Evolutionary conservation across 345 rosid species (phyloP).

Genomic region (Ceriops tagal): DNA sequence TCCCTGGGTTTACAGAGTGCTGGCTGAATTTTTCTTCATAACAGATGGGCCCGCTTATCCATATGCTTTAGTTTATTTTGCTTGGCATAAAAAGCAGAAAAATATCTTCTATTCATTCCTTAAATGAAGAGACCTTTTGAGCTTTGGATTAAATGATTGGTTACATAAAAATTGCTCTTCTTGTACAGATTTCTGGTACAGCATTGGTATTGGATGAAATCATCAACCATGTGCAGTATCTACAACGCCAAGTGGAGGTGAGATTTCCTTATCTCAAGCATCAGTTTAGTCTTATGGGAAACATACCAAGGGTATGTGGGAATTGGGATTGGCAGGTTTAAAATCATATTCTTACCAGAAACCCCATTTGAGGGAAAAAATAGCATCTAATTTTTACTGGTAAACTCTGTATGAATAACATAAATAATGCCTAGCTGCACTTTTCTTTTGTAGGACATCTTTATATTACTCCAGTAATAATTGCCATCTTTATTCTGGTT

Average conservation of each 20-base stretch:
- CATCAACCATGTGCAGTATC: slow-evolving; percentile 86
- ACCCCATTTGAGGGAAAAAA: too few relatives aligned
- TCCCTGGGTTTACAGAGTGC: background rate
- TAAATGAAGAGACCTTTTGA: background rate
- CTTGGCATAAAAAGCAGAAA: background rate
- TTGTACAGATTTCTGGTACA: slow-evolving; percentile 80
- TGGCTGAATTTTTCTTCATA: background rate
- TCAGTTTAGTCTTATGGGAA: too few relatives aligned
- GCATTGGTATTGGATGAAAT: slow-evolving; percentile 94
- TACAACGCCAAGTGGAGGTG: slow-evolving; percentile 98
- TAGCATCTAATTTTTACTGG: too few relatives aligned
- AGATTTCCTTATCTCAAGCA: slow-evolving; percentile 26
- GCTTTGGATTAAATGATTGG: background rate
- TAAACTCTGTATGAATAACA: too few relatives aligned
- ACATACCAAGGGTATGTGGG: too few relatives aligned
- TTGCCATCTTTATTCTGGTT: slow-evolving; percentile 3
- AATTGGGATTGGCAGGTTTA: too few relatives aligned
- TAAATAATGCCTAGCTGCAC: background rate
- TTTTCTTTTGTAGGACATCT: too few relatives aligned
- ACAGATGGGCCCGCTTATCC: background rate
- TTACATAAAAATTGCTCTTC: background rate
- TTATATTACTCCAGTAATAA: background rate
- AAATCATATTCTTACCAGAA: too few relatives aligned
- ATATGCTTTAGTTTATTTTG: background rate
- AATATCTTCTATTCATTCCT: background rate